Base-by-base conservation (phyloP, 768 basidiomycete genomes). In the Mycena rebaudengoi region DNA sequence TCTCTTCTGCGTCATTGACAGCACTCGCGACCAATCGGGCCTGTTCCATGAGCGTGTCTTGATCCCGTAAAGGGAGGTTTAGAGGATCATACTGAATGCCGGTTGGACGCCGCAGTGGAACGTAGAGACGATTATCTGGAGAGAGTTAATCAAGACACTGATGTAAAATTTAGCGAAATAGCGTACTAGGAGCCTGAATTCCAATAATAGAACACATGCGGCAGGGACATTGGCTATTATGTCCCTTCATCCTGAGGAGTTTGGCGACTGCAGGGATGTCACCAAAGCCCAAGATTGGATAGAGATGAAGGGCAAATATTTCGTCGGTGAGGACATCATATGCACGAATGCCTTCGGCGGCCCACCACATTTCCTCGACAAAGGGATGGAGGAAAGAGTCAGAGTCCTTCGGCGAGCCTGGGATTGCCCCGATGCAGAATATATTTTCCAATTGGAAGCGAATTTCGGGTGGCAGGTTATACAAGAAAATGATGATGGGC, bases 391-490 rank as follows among this genome's bases (percentile, higher is more conserved):
- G 60, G 46, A 80, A 80, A 0, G 79, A 80, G 33, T 73, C 71
- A 1, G 76, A 28, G 44, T 78, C 73, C 23, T 70, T 67, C 0
- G 78, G 72, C 25, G 71, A 70, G 0, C 50, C 50, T n/a, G 77
- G 80, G 35, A 80, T 78, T 53, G 78, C 55, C 2, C 75, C 73
- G 10, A 79, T 44, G 20, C 68, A 71, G 11, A 81, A 54, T 12
- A 79, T 69, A 30, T 79, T 67, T 4, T 69, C 39, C 12, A 71
- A 43, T 23, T 75, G 75, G 28, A 71, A 74, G 3, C 70, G 71
- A 12, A 73, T 54, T 29, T 76, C 62, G 1, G 78, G 78, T 3
- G 74, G 77, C 0, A 81, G 68, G 48, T 81, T 82, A 69, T 62
- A 55, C 30, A 55, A 35, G 39, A 62, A 62, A 0, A 77, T 18